These are phyloP conservation scores for Naganishia sp. DNA, from an alignment of 1,284 basidiomycete species.

Conservation along the genomic window DNA sequence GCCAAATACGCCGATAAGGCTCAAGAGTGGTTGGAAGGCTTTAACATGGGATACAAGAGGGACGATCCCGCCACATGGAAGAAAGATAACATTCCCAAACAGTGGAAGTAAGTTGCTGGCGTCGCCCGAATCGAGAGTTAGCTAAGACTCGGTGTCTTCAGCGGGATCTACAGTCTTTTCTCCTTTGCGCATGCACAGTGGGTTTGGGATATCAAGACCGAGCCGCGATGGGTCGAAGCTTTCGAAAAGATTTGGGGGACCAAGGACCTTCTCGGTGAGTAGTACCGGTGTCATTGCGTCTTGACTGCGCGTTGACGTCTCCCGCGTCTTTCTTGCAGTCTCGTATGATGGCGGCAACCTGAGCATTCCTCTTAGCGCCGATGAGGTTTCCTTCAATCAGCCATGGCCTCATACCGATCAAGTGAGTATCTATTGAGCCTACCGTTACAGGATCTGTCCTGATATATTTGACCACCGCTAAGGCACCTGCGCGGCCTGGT, in stretches of 20 bases:
- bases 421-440: too few species aligned
- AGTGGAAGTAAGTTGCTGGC: conserved; percentile 10
- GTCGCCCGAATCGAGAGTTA: background rate
- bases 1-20: conserved; percentile 39
- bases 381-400: conserved; percentile 28
- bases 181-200: conserved; percentile 38
- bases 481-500: conserved; percentile 13
- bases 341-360: conserved; percentile 37
- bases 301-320: background rate
- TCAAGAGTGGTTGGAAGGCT: conserved; percentile 45
- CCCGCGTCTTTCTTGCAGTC: conserved; percentile 1
- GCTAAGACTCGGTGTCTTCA: background rate
- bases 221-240: conserved; percentile 35
- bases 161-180: conserved; percentile 34
- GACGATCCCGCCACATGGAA: conserved; percentile 46
- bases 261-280: conserved; percentile 37
- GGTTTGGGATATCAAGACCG: conserved; percentile 40
- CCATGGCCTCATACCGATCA: conserved; percentile 38
- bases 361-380: conserved; percentile 33
- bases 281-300: conserved; percentile 1
- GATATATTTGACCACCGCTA: too few species aligned
- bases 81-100: conserved; percentile 18
- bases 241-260: conserved; percentile 40
- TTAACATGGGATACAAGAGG: conserved; percentile 46
- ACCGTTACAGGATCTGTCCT: background rate